Evolutionary conservation across 192 early-diverging fungal species (phyloP), one percentile per base, ranked within the genome.

Genomic region (Pecoramyces ruminantium): DNA sequence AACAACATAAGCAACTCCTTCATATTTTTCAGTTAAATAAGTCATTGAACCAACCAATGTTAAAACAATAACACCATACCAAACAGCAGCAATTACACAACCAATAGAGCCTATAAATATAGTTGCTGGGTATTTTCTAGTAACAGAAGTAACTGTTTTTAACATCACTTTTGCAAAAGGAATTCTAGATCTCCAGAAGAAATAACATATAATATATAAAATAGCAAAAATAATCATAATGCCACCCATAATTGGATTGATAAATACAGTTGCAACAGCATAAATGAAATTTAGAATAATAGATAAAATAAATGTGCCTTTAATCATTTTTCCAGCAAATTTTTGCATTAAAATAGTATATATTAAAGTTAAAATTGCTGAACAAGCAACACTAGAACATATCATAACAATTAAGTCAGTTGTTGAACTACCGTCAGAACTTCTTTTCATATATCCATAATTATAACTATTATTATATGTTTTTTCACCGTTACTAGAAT

Each of bases 141-240:
- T 95, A 77, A 98, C 91, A 8, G 85, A 84, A 28, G 92, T 92
- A 29, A 96, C 92, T 4, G 94, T 94, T 83, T 94, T 87, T n/a
- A 67, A n/a, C 51, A 67, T 67, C 0, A 67, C 25, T 67, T 67
- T n/a, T 8, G 51, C 51, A n/a, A 67, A 67, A n/a, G 51, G 84
- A 30, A 84, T 90, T 13, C 90, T 80, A 78, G 28, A 38, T 34
- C 88, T 78, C 82, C 85, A 84, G 13, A 79, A 78, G 82, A 81
- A 91, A 39, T 81, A 86, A 67, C 80, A 82, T 58, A 83, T 81
- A 28, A 83, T 86, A 29, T 81, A 81, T 21, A 90, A 77, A 39
- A 51, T 67, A 21, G 86, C 87, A 17, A 91, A 81, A 28, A 92
- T 15, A n/a, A 86, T 28, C 78, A 78, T 80, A 38, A 92, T 80